Base-by-base conservation (phyloP, 2,329 filamentous ascomycete species). In the Fusarium zealandicum region DNA sequence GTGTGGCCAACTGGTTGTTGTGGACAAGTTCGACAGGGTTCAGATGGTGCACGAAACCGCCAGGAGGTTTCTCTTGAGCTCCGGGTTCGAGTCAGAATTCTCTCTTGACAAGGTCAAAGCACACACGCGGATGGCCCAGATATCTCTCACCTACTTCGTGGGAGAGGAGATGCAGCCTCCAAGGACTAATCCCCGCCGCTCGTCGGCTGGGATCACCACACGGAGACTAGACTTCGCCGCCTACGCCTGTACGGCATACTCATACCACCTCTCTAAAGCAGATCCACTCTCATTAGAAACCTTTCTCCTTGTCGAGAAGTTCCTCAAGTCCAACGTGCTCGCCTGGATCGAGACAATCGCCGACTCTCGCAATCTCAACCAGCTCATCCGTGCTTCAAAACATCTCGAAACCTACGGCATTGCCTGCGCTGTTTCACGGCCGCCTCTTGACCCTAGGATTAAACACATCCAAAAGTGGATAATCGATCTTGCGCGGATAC, bases 21-120 rank as follows among this genome's bases (percentile, higher is more conserved):
- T 76, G 11, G 73, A 76, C 54, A 69, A 65, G 18, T 59, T 59
- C 17, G 61, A 59, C 9, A 67, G 55, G 39, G 65, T 76, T 2
- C 63, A 72, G 30, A 71, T 76, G 64, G 61, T 76, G 17, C 76
- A 78, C 56, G 67, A 72, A 43, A 77, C 75, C 12, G 74, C 73
- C 16, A 66, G 71, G 48, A 63, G 69, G 50, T 73, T 72, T 36
- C 63, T 70, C 17, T 9, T 73, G 12, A 52, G 45, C 14, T 35
- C 46, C 6, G 48, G 58, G 4, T 40, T 66, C 0, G 57, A 68
- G 11, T 70, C 70, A 2, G 71, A 74, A 38, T 71, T 75, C 35
- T 53, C 66, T 12, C 61, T 75, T 18, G 51, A 68, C 8, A 57
- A 65, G 38, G 43, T 48, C 7, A 41, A 54, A 13, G 71, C 68